Evolutionary conservation across 768 basidiomycete species (phyloP), one percentile per base, ranked within the genome.

Genomic region (Tulasnella sp.): DNA sequence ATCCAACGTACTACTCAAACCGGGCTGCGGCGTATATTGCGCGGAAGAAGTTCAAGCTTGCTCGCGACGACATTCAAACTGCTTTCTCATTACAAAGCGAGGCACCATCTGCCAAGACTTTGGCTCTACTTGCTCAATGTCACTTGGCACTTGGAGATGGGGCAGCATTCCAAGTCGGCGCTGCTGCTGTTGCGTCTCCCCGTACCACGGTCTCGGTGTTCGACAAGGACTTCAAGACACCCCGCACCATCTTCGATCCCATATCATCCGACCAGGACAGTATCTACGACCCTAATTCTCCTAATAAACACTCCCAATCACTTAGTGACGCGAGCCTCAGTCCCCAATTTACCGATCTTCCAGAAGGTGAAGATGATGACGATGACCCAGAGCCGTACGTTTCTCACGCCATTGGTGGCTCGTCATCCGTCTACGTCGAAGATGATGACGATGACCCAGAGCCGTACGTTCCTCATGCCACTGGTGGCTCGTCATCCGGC

Each of bases 21-120:
- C 91, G 95, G 39, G 95, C 95, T 0, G 95, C 95, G 0, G 92
- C 94, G 2, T 90, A 92, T 83, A 96, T 97, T 90, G 90, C 91
- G 0, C 84, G 93, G 75, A 95, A 95, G 83, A 90, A 90, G 44
- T 96, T 92, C 87, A 88, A 90, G 42, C 85, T 87, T 0, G 95
- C 95, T 0, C 87, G 96, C 24, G 88, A 88, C 48, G 95, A 97
- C 83, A 96, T 94, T 83, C 94, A 94, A 84, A 87, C 87, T 46
- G 95, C 94, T 5, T 88, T 89, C 0, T 85, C 89, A 0, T 86
- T 95, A 7, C 93, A 95, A 85, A 84, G 91, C 10, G 84, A 81
- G 10, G 83, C 86, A 18, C 92, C 93, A 8, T 90, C 92, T 6
- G 81, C 90, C 1, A 96, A 96, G 84, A 95, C 94, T 14, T 89